Base-by-base conservation (phyloP, 768 basidiomycete species). In the Trametes cingulata region DNA sequence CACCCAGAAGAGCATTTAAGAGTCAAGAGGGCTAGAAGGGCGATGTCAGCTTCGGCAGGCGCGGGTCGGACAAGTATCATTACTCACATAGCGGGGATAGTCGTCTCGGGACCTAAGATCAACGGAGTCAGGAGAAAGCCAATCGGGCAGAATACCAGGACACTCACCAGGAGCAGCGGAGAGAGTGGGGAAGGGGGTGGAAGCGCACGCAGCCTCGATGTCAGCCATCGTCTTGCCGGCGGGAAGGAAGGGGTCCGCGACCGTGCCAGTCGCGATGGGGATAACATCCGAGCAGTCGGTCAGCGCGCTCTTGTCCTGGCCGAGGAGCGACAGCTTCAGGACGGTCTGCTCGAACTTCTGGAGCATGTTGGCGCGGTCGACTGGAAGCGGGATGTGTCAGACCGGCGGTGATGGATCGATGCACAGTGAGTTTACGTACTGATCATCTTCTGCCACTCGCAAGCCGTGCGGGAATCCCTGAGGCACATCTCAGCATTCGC, bases 401-500 rank as follows among this genome's bases (percentile, higher is more conserved):
- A 5, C 19, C 17, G 48, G 27, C 20, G 47, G 33, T 8, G 33
- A 35, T 20, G n/a, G 29, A 33, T 10, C 9, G 17, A 20, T 10
- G 15, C 33, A 40, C 7, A 17, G 49, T 1, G 9, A 14, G 6
- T 5, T 12, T n/a, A 40, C 51, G 45, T 19, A 64, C 63, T 41
- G 36, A 65, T 57, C 60, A 71, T 67, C 25, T 55, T 64, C 60
- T 74, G 74, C 73, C 74, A 75, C 36, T 65, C 52, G 68, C 74
- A 75, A 9, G 73, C 71, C 10, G 73, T 73, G 48, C 71, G 68
- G 36, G 61, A 49, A 56, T 75, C 74, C 61, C 72, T 71, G 39
- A 67, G 66, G 19, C 70, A 46, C 25, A 29, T 15, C 14, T 43
- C 45, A 53, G 42, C 36, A 40, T 35, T 17, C 27, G 15, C 20